Evolutionary conservation across 208 protist genomes (phyloP), one percentile per base, ranked within the genome.

Genomic region (Trypanosoma caninum): DNA sequence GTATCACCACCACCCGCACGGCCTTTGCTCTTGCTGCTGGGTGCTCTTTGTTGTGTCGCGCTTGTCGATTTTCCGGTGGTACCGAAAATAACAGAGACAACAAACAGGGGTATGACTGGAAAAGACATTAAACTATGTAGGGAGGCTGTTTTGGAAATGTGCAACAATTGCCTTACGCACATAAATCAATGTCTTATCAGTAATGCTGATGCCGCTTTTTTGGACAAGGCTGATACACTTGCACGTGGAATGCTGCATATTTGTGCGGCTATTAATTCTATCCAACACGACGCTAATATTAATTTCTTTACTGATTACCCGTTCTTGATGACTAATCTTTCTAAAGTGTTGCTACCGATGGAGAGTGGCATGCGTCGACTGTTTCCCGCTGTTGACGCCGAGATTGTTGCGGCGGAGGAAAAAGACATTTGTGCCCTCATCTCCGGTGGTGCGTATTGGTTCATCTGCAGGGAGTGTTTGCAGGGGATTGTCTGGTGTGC

Each of bases 401-500:
- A 2, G 38, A 11, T 22, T 11, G 42, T 13, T 8, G 42, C 3
- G 42, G 18, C 27, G 42, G 35, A 44, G 11, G 52, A 50, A 35
- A 14, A 20, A 8, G 16, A 52, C 28, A 10, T 23, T 20, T 27
- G n/a, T 13, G 34, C 18, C 8, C 11, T 30, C 13, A 18, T 61
- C 20, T 53, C 37, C 27, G 51, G 63, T 37, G 63, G 53, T 7
- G 33, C 35, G 9, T 61, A 52, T 54, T 69, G 45, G 38, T 53
- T 45, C 46, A 16, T 69, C 0, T 69, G 63, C 25, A 34, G 41
- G 25, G 13, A 23, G n/a, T 69, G 63, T 38, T 18, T 53, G 34
- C 7, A 37, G 27, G 18, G n/a, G 3, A 10, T 60, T 10, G 2
- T 69, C 18, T 69, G 63, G 63, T 54, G 18, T 6, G 10, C 13